Conservation (phyloP, 352 stramenopile genomes). For the Pythium vanterpoolii region DNA sequence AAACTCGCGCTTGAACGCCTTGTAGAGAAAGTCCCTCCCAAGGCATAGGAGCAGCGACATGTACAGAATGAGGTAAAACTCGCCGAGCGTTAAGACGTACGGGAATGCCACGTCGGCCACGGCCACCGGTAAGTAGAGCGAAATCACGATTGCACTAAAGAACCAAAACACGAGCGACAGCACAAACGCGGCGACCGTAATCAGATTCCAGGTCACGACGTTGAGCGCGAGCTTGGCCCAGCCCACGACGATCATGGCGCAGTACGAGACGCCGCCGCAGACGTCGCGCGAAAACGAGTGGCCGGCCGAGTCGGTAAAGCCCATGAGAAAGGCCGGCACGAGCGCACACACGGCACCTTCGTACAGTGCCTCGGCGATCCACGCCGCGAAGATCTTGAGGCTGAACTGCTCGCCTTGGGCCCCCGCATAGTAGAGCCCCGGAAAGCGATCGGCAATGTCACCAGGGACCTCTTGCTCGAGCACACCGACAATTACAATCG, state of each 20-base stretch:
- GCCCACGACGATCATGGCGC: constrained; percentile 73
- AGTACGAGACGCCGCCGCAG: constrained; percentile 75
- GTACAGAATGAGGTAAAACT: constrained; percentile 82
- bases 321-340: constrained; percentile 57
- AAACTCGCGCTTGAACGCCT: constrained; percentile 83
- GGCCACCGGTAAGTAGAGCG: constrained; percentile 45
- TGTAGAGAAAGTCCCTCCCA: constrained; percentile 77
- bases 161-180: constrained; percentile 78
- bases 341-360: constrained; percentile 73
- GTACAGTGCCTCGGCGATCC: constrained; percentile 78
- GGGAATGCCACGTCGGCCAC: constrained; percentile 73
- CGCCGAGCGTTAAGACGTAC: constrained; percentile 62
- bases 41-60: constrained; percentile 69
- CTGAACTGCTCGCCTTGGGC: constrained; percentile 82
- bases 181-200: constrained; percentile 52
- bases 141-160: constrained; percentile 61
- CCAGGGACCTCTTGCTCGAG: constrained; percentile 80
- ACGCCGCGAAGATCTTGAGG: constrained; percentile 70
- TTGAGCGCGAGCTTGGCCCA: constrained; percentile 83
- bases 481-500: constrained; percentile 84
- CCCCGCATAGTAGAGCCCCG: constrained; percentile 76
- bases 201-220: constrained; percentile 76
- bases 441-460: constrained; percentile 68
- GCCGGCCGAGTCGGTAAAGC: constrained; percentile 55
- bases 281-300: constrained; percentile 63